Evolutionary conservation across 371 early-diverging fungal species (phyloP).

Genomic region (Mortierella sp.): DNA sequence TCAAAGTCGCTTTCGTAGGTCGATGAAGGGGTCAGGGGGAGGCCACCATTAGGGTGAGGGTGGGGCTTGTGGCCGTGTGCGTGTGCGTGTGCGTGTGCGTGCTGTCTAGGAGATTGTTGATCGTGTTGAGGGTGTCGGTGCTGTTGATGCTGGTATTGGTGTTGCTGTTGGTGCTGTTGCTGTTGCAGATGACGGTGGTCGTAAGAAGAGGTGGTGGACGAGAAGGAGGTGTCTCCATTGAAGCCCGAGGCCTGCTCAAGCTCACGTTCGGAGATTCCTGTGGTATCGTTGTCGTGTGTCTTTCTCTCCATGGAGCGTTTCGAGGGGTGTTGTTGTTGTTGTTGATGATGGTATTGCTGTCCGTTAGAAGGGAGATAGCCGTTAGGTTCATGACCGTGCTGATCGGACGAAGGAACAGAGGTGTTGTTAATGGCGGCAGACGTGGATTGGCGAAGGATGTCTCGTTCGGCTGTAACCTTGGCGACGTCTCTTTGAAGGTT

Average conservation of each 20-base stretch:
- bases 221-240: not conserved
- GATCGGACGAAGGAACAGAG: not conserved
- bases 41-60: not conserved
- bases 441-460: slow-evolving; percentile 57
- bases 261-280: slow-evolving; percentile 65
- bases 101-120: slow-evolving; percentile 30
- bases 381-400: not conserved
- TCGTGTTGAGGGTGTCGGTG: slow-evolving; percentile 31
- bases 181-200: slow-evolving; percentile 18
- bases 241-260: slow-evolving; percentile 38
- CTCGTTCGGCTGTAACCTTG: slow-evolving; percentile 66
- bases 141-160: slow-evolving; percentile 24
- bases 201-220: not conserved
- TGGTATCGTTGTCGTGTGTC: slow-evolving; percentile 59
- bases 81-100: slow-evolving; percentile 19
- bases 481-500: slow-evolving; percentile 71
- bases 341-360: slow-evolving; percentile 45
- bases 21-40: slow-evolving; percentile 31
- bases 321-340: slow-evolving; percentile 10
- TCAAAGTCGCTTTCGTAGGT: slow-evolving; percentile 31
- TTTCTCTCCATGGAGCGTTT: slow-evolving; percentile 24
- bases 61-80: too few species aligned
- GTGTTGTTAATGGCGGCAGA: not conserved
- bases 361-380: not conserved
- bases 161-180: slow-evolving; percentile 13